Conservation (phyloP, 108 stramenopile species). For the Stephanodiscus minutulus region DNA sequence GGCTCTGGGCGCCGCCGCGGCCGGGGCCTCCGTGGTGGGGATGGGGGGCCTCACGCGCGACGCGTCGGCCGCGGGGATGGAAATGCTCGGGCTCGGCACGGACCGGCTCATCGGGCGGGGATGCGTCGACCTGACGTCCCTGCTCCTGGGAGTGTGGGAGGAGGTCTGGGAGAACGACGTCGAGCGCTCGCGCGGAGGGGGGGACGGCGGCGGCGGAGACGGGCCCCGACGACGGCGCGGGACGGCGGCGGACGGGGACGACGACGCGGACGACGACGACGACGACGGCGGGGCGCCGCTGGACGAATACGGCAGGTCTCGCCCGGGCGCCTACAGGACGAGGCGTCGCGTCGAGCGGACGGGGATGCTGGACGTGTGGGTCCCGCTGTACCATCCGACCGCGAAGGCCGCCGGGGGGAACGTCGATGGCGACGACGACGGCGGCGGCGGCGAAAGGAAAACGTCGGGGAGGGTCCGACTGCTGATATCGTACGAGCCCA, state of each 20-base stretch:
- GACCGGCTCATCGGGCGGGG: constrained; percentile 73
- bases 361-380: constrained; percentile 56
- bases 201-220: neutral
- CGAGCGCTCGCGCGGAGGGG: too few species aligned
- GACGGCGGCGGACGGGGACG: neutral
- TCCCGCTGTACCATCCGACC: constrained; percentile 53
- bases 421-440: neutral
- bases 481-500: constrained; percentile 71
- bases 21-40: constrained; percentile 51
- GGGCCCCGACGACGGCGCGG: neutral
- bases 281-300: constrained; percentile 7
- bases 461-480: constrained; percentile 64
- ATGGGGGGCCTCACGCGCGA: constrained; percentile 26
- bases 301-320: constrained; percentile 33
- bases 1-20: constrained; percentile 42
- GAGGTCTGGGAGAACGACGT: constrained; percentile 47
- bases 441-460: constrained; percentile 9
- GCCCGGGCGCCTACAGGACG: neutral
- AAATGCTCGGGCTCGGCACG: constrained; percentile 36
- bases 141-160: constrained; percentile 61
- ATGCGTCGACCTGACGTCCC: constrained; percentile 63
- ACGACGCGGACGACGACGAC: constrained; percentile 12
- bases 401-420: neutral
- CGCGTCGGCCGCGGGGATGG: constrained; percentile 13
- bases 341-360: constrained; percentile 32